Percentiles rank a stretch among this genome's conserved stretches.
Conservation (phyloP, 371 early-diverging fungal species). For the Haplosporangium sp. region DNA sequence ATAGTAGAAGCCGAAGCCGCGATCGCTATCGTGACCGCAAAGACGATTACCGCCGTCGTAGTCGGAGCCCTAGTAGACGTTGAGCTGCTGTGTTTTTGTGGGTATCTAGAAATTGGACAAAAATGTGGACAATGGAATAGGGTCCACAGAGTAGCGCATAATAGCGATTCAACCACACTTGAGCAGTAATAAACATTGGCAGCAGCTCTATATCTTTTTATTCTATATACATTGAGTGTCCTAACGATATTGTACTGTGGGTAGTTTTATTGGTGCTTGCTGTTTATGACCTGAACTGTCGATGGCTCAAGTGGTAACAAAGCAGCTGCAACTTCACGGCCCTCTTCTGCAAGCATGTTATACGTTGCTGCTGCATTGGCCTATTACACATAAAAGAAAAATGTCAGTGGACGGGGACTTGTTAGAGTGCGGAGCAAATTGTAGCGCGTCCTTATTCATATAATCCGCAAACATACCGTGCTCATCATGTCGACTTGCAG, state of each 20-base stretch:
- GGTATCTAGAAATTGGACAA: background rate
- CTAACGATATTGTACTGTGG: background rate
- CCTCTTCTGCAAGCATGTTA: conserved; percentile 73
- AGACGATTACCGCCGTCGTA: conserved; percentile 44
- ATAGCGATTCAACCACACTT: background rate
- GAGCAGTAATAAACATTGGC: background rate
- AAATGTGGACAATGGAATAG: background rate
- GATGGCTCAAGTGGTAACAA: conserved; percentile 62
- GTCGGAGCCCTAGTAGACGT: conserved; percentile 42
- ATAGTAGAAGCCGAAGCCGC: conserved; percentile 42
- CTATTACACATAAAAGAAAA: conserved; percentile 38
- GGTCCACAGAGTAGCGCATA: no score
- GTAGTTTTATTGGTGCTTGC: conserved; percentile 17
- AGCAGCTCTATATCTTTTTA: no score
- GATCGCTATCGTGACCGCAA: conserved; percentile 34
- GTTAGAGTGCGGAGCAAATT: background rate
- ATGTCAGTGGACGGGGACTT: background rate
- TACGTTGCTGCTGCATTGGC: conserved; percentile 73
- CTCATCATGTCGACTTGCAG: conserved; percentile 75
- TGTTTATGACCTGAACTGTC: conserved; percentile 29
- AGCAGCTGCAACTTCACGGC: conserved; percentile 69
- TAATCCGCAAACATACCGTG: conserved; percentile 56
- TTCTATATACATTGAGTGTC: no score
- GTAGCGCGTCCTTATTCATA: no score
- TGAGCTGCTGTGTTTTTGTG: background rate